A percentile compares a stretch with the other conserved stretches of the same genome.
These are phyloP conservation scores for Aurantiochytrium sp. DNA, from an alignment of 108 stramenopile genomes.

Conservation along the genomic window DNA sequence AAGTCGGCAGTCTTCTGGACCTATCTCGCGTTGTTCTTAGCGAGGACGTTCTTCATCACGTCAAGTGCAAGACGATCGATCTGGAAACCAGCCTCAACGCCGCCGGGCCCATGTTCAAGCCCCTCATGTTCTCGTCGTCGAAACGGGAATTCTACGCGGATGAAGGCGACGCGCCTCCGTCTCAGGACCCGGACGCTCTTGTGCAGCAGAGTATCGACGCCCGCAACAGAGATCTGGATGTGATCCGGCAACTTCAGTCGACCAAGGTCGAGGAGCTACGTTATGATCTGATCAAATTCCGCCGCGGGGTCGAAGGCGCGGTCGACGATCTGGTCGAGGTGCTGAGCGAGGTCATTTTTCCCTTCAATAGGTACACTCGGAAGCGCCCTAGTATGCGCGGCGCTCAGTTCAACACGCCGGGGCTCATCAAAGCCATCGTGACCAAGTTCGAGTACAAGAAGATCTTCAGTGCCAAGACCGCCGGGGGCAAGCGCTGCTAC, in stretches of 20 bases:
- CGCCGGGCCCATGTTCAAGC: background rate
- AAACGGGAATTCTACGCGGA: background rate
- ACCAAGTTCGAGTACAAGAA: slow-evolving; percentile 11
- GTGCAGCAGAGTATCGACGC: background rate
- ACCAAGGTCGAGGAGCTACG: background rate
- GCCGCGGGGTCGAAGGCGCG: background rate
- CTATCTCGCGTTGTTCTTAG: no score
- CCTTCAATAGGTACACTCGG: background rate
- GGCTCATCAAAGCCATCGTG: background rate
- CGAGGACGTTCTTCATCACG: background rate
- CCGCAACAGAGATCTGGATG: background rate
- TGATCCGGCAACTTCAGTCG: background rate
- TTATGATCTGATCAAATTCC: background rate
- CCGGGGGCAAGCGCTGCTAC: slow-evolving; percentile 14
- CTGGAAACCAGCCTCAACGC: background rate
- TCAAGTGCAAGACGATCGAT: background rate
- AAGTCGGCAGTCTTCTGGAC: no score
- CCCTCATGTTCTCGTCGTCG: background rate
- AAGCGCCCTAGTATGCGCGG: background rate
- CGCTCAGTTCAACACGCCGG: background rate
- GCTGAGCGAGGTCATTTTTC: background rate
- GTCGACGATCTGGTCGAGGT: background rate
- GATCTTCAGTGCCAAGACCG: background rate
- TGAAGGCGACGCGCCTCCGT: no score
- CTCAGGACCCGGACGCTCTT: background rate